phyloP scores from a whole-genome alignment of 768 basidiomycete species.

The Glaciozyma antarctica region DNA sequence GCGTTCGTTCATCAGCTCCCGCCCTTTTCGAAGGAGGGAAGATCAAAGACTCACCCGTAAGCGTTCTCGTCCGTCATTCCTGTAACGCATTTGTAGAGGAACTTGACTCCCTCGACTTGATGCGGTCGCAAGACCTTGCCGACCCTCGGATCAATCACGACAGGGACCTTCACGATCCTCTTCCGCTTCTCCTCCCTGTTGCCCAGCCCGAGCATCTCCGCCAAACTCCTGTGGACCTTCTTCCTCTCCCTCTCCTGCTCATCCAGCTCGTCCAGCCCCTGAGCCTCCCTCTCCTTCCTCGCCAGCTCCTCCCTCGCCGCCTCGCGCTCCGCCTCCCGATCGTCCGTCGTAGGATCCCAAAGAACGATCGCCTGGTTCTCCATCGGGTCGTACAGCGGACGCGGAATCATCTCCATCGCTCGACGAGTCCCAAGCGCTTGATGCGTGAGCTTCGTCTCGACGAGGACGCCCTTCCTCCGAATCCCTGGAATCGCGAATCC shows the following conservation, averaged over 20 bases:
- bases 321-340: constrained; percentile 81
- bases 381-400: constrained; percentile 96
- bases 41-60: constrained; percentile 39
- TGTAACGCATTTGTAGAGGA: constrained; percentile 87
- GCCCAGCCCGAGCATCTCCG: constrained; percentile 64
- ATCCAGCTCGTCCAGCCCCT: constrained; percentile 34
- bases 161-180: constrained; percentile 77
- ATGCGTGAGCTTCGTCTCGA: constrained; percentile 25
- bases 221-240: constrained; percentile 84
- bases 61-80: constrained; percentile 87
- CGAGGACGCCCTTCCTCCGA: constrained; percentile 28
- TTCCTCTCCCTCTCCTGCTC: constrained; percentile 54
- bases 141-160: constrained; percentile 87
- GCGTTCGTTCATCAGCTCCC: constrained; percentile 31
- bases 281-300: constrained; percentile 51
- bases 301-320: constrained; percentile 56
- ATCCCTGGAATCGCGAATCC: constrained; percentile 72
- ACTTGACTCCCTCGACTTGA: constrained; percentile 99
- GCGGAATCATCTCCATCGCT: constrained; percentile 65
- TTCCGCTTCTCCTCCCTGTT: constrained; percentile 54
- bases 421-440: constrained; percentile 71
- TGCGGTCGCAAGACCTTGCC: constrained; percentile 85
- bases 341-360: constrained; percentile 92
- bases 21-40: not conserved
- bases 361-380: constrained; percentile 93